Conservation (phyloP, 2,329 filamentous ascomycete species). For the Fusarium sp. region DNA sequence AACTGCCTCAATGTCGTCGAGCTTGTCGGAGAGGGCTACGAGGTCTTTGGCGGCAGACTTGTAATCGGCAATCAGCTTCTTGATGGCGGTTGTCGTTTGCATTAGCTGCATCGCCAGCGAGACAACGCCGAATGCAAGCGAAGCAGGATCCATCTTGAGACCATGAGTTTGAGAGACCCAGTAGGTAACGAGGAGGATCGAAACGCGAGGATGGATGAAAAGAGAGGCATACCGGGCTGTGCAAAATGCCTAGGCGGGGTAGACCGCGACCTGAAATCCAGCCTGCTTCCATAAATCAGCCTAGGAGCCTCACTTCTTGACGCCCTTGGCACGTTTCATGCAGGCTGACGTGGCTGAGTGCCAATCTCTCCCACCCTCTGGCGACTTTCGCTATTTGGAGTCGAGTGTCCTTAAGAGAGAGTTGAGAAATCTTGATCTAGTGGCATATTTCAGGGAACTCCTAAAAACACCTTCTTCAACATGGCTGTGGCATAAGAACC, state of each 20-base stretch:
- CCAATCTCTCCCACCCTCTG: neutral
- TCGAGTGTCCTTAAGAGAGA: neutral
- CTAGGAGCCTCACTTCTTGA: neutral
- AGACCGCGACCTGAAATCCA: neutral
- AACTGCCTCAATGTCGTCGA: slow-evolving; percentile 1
- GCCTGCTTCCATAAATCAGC: neutral
- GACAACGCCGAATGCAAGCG: slow-evolving; percentile 14
- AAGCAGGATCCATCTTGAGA: slow-evolving; percentile 19
- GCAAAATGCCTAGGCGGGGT: neutral
- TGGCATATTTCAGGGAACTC: too few relatives aligned
- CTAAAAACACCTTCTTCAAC: too few relatives aligned
- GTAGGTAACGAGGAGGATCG: too few relatives aligned
- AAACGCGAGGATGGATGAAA: neutral
- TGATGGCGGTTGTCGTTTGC: neutral
- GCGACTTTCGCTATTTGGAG: too few relatives aligned
- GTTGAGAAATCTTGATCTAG: too few relatives aligned
- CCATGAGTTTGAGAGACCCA: neutral
- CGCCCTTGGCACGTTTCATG: neutral
- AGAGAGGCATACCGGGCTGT: neutral
- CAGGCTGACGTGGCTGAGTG: neutral
- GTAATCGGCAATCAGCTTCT: slow-evolving; percentile 9
- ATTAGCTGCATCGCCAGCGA: slow-evolving; percentile 15
- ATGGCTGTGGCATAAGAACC: too few relatives aligned
- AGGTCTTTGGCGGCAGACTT: slow-evolving; percentile 19
- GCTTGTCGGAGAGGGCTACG: neutral